Evolutionary conservation across 2,329 filamentous ascomycete genomes (phyloP).

Genomic region (Talaromyces sp.): DNA sequence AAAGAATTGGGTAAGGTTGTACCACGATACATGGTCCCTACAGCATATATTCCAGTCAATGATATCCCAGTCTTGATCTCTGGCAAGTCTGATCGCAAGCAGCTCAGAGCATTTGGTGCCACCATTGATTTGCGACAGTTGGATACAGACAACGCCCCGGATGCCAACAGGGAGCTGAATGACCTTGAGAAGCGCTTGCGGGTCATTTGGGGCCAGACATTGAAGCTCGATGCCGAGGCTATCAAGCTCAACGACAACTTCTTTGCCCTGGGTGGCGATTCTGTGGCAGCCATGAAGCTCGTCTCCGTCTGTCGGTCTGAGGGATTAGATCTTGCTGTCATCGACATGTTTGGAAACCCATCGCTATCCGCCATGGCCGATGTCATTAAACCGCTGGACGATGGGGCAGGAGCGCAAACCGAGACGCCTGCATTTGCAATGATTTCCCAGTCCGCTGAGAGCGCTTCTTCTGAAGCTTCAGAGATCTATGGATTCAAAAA

Average conservation of each 20-base stretch:
- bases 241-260: constrained; percentile 45
- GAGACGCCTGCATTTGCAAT: constrained; percentile 33
- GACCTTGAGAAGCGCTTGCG: constrained; percentile 38
- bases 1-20: constrained; percentile 29
- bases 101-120: constrained; percentile 38
- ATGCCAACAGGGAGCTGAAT: constrained; percentile 28
- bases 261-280: constrained; percentile 40
- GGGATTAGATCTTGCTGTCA: constrained; percentile 39
- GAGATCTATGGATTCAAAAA: constrained; percentile 33
- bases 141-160: constrained; percentile 22
- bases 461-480: constrained; percentile 42
- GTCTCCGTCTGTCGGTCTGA: constrained; percentile 34
- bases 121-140: constrained; percentile 37
- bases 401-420: constrained; percentile 18
- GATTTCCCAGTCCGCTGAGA: constrained; percentile 37
- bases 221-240: constrained; percentile 32
- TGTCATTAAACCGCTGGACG: constrained; percentile 32
- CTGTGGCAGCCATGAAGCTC: constrained; percentile 38
- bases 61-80: constrained; percentile 47
- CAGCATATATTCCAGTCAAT: constrained; percentile 47
- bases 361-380: constrained; percentile 48
- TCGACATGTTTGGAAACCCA: constrained; percentile 38
- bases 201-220: constrained; percentile 36
- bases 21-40: constrained; percentile 41
- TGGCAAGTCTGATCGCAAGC: constrained; percentile 49